Conservation (phyloP, 1,284 basidiomycete genomes). For the Fomitiporia mediterranea region DNA sequence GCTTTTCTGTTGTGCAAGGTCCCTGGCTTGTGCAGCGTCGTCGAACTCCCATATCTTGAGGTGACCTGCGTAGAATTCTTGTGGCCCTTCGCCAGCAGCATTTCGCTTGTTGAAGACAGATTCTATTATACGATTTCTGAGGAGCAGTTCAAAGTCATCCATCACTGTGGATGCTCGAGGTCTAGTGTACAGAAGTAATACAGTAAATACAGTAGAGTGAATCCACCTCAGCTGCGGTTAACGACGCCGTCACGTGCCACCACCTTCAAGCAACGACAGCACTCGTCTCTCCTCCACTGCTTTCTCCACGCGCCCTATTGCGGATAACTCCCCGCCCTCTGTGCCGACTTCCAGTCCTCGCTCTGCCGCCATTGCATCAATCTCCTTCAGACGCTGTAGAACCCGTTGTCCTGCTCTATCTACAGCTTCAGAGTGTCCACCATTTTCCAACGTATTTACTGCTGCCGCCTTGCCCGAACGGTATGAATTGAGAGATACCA, state of each 20-base stretch:
- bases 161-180: constrained; percentile 32
- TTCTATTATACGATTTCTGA: constrained; percentile 66
- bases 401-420: constrained; percentile 44
- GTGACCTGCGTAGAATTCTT: constrained; percentile 80
- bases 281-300: constrained; percentile 42
- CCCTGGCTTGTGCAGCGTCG: constrained; percentile 36
- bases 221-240: not conserved
- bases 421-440: constrained; percentile 26
- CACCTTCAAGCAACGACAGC: constrained; percentile 41
- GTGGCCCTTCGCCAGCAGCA: constrained; percentile 48
- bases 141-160: constrained; percentile 46
- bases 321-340: constrained; percentile 41
- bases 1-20: too few species aligned
- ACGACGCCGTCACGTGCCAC: constrained; percentile 27
- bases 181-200: not conserved
- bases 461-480: constrained; percentile 37
- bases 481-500: constrained; percentile 37
- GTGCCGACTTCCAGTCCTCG: constrained; percentile 38
- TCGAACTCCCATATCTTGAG: constrained; percentile 83
- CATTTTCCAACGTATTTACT: constrained; percentile 31
- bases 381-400: constrained; percentile 46
- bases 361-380: constrained; percentile 43
- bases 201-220: not conserved
- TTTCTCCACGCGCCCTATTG: constrained; percentile 46
- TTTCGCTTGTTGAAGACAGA: constrained; percentile 79